phyloP scores from a whole-genome alignment of 2,329 filamentous ascomycete species.

The Trichoderma endophyticum region DNA sequence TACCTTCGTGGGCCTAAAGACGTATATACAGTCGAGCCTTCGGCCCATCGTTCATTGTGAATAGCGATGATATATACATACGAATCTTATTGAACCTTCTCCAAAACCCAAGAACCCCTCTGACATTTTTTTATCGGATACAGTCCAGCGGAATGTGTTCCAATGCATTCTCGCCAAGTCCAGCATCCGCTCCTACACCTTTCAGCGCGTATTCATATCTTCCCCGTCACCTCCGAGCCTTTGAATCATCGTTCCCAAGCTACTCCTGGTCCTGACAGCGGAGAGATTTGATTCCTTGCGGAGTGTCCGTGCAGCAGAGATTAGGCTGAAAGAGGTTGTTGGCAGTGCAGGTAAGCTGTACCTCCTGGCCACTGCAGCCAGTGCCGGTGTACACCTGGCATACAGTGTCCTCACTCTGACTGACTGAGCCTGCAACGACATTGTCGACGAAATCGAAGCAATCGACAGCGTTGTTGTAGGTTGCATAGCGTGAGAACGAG shows the following conservation, averaged over 20 bases:
- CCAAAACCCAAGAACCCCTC: background rate
- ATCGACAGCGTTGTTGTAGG: background rate
- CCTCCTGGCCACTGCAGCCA: background rate
- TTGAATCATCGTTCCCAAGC: background rate
- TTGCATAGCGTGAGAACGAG: background rate
- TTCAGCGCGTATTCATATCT: background rate
- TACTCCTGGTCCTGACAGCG: background rate
- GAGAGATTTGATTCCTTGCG: background rate
- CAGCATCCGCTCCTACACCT: background rate
- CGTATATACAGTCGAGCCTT: background rate
- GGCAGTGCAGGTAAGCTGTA: background rate
- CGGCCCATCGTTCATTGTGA: background rate
- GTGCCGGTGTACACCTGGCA: background rate
- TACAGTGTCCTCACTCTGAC: background rate
- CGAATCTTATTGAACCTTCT: background rate
- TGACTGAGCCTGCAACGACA: background rate
- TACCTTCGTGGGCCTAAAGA: background rate
- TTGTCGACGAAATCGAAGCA: background rate
- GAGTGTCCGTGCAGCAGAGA: background rate
- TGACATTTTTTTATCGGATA: background rate
- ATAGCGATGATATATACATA: background rate
- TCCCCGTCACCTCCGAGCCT: background rate
- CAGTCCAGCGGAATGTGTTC: background rate
- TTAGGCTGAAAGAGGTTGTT: background rate
- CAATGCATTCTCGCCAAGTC: background rate